Base-by-base conservation (phyloP, 148 eudicot species). In the Hydrangea macrophylla region DNA sequence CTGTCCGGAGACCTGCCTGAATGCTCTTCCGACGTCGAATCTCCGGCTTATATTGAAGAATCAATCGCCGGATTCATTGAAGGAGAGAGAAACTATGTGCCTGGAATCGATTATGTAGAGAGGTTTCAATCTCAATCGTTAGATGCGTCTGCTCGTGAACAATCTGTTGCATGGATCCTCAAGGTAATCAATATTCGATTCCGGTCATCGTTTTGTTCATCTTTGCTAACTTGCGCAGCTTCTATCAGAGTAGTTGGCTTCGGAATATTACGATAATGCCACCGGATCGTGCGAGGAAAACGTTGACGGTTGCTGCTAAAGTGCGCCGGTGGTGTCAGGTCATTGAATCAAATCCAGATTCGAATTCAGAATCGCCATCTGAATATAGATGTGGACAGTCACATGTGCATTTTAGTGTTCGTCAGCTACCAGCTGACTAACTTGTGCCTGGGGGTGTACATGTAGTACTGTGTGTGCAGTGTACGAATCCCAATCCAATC, bases 81-180 rank as follows among this genome's bases (percentile, higher is more conserved):
- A 57, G 75, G 80, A 22, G 95, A 89, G 74, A 70, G 81, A 10
- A 83, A 76, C 55, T 72, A 55, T 17, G 63, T 73, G 37, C 45
- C 75, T 1, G 58, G 80, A 7, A 31, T 64, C 48, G 60, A 58
- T 27, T 40, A 75, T 50, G 37, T 45, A 6, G 55, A 61, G 22
- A 24, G 30, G 51, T 36, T 69, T 66, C 77, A 60, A 11, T 60
- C 71, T 37, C 75, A 62, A 30, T 45, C 77, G 9, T 17, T 74
- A 6, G 83, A 84, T n/a, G 70, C 81, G 6, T 84, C 85, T 18
- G 72, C 78, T 35, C 82, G 96, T 18, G 80, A 83, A 55, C 80
- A 72, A 28, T 84, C 81, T 5, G 82, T 89, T 60, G 74, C 84
- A 31, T 86, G 91, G 96, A 89, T 89, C 69, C 81, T 84, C 67